A percentile compares a stretch with the other conserved stretches of the same genome.
These are phyloP conservation scores for Sechiopsis laciniata DNA, from an alignment of 306 rosid species.

Conservation along the genomic window DNA sequence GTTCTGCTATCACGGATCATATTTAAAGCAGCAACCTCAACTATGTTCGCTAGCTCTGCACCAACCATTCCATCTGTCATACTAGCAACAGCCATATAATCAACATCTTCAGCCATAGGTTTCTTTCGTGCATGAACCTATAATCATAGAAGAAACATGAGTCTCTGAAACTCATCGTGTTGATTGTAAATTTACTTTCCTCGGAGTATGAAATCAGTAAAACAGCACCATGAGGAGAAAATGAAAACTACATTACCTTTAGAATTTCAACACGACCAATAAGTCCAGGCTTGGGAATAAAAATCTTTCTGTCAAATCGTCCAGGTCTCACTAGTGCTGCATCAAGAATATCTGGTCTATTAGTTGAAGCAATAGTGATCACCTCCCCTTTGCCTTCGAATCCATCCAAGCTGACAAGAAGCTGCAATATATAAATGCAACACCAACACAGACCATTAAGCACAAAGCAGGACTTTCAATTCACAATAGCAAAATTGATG, in stretches of 20 bases:
- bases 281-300: constrained; percentile 88
- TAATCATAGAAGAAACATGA: constrained; percentile 22
- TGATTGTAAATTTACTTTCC: background rate
- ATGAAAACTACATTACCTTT: constrained; percentile 41
- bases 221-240: background rate
- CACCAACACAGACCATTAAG: constrained; percentile 25
- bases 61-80: constrained; percentile 99
- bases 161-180: constrained; percentile 5
- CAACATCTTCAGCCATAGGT: constrained; percentile 92
- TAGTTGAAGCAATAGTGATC: constrained; percentile 94
- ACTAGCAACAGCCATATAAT: constrained; percentile 82
- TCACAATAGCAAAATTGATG: constrained; percentile 14
- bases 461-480: constrained; percentile 23
- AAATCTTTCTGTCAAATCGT: constrained; percentile 86
- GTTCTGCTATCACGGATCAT: constrained; percentile 91
- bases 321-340: constrained; percentile 98
- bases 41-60: constrained; percentile 91
- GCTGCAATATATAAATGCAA: constrained; percentile 51
- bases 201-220: background rate
- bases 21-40: constrained; percentile 95
- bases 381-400: constrained; percentile 98
- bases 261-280: constrained; percentile 90
- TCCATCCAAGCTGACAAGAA: constrained; percentile 91
- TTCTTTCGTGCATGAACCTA: constrained; percentile 97
- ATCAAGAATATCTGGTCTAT: constrained; percentile 93